Evolutionary conservation across 1,284 basidiomycete species (phyloP), one percentile per base, ranked within the genome.

Genomic region (Acaromyces ingoldii): DNA sequence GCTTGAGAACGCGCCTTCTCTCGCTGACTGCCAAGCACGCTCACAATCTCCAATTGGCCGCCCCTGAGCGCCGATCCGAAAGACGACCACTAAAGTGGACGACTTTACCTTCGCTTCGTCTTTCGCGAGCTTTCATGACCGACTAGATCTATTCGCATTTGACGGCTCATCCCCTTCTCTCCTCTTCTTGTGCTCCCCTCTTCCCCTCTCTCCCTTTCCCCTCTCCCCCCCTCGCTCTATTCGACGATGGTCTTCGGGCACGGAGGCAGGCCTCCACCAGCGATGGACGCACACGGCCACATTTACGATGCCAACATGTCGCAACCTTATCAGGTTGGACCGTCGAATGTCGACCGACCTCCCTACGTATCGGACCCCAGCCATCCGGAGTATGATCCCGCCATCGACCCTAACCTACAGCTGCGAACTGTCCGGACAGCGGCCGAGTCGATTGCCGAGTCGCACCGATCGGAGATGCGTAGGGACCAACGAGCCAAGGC

Each of bases 371-470:
- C 63, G 7, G 67, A 70, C 25, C 67, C 67, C 0, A 57, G 61
- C 2, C 65, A 70, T 54, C 65, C 65, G 19, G 65, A 70, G 37
- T 70, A 70, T 47, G 67, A 68, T 31, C 67, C 67, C 6, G 61
- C 62, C 49, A 60, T 70, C 10, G 67, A 70, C 34, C 67, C 67
- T 24, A 63, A 68, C 28, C 61, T 68, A 9, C 67, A 70, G 54
- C 62, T 70, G 39, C 59, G 60, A 49, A 68, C 63, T 9, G 67
- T 70, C 36, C 53, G 67, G n/a, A 70, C 67, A n/a, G 67, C 67
- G 6, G 67, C 67, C 26, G 67, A 64, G 15, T 68, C 66, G 33
- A 70, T 70, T 26, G 67, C 67, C 28, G 67, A 70, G 43, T 66
- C 63, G 11, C 66, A 70, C 47, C 61, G 66, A 28, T 68, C 66